phyloP scores from a whole-genome alignment of 2,329 filamentous ascomycete species.

The Helotiales sp. region DNA sequence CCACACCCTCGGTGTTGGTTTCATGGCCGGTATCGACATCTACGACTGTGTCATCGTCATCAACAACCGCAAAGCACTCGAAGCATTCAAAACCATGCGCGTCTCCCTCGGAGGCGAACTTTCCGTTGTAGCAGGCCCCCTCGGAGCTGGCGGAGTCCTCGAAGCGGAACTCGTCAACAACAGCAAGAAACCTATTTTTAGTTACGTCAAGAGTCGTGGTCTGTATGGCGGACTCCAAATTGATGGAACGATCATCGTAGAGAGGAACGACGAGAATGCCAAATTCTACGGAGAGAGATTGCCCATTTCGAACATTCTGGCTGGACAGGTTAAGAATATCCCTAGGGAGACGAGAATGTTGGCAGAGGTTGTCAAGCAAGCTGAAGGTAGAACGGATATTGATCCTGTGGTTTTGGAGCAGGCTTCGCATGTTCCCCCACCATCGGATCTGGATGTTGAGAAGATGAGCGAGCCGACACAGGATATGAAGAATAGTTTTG shows the following conservation, averaged over 20 bases:
- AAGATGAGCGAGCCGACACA: constrained; percentile 24
- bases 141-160: constrained; percentile 69
- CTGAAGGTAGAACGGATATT: constrained; percentile 79
- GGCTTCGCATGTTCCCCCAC: constrained; percentile 68
- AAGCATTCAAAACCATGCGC: constrained; percentile 79
- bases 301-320: constrained; percentile 62
- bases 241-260: constrained; percentile 85
- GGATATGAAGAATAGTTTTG: constrained; percentile 19
- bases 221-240: constrained; percentile 85
- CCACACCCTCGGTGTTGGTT: constrained; percentile 86
- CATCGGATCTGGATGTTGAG: constrained; percentile 65
- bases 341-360: constrained; percentile 46
- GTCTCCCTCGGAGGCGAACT: constrained; percentile 84
- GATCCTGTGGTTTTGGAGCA: constrained; percentile 69
- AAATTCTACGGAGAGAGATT: constrained; percentile 76
- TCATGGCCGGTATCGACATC: constrained; percentile 88
- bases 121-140: constrained; percentile 75
- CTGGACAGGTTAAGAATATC: constrained; percentile 30
- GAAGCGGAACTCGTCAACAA: constrained; percentile 52
- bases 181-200: constrained; percentile 70
- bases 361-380: constrained; percentile 78
- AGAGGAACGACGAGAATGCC: constrained; percentile 83
- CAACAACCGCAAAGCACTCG: constrained; percentile 81
- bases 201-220: constrained; percentile 85
- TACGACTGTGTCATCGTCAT: constrained; percentile 96